Evolutionary conservation across 345 rosid species (phyloP).

Genomic region (Excoecaria cochinchinensis): DNA sequence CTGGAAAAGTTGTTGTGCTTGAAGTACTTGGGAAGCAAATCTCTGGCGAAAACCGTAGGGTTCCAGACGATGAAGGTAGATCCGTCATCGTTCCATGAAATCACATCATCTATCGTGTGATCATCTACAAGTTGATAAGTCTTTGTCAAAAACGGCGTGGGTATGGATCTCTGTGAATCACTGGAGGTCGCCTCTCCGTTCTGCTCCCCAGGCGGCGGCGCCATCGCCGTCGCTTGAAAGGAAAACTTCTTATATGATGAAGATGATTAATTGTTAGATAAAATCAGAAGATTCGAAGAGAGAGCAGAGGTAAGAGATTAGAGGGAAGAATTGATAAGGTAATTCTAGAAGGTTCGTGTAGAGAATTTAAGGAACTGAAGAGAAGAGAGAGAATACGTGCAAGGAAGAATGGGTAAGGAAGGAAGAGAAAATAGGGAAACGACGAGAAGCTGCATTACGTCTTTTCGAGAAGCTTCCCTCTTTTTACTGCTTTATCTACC

Average conservation of each 20-base stretch:
- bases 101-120: constrained; percentile 56
- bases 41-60: constrained; percentile 75
- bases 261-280: no score
- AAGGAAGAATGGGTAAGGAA: neutral
- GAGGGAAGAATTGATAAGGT: neutral
- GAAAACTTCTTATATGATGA: neutral
- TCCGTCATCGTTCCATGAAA: constrained; percentile 93
- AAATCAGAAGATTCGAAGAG: neutral
- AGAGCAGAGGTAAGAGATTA: neutral
- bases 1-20: constrained; percentile 93
- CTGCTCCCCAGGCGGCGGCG: constrained; percentile 35
- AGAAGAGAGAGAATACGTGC: neutral
- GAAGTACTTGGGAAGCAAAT: constrained; percentile 80
- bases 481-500: neutral
- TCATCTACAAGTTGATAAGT: constrained; percentile 84
- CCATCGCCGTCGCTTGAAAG: constrained; percentile 13
- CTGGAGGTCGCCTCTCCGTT: constrained; percentile 27
- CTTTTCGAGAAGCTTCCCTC: constrained; percentile 58
- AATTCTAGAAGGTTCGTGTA: constrained; percentile 40
- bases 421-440: constrained; percentile 5
- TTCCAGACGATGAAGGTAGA: constrained; percentile 85
- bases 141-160: constrained; percentile 81
- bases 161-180: constrained; percentile 64
- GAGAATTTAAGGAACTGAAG: neutral
- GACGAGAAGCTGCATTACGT: constrained; percentile 42